Evolutionary conservation across 208 protist genomes (phyloP).

Genomic region (Acanthamoeba sp.): DNA sequence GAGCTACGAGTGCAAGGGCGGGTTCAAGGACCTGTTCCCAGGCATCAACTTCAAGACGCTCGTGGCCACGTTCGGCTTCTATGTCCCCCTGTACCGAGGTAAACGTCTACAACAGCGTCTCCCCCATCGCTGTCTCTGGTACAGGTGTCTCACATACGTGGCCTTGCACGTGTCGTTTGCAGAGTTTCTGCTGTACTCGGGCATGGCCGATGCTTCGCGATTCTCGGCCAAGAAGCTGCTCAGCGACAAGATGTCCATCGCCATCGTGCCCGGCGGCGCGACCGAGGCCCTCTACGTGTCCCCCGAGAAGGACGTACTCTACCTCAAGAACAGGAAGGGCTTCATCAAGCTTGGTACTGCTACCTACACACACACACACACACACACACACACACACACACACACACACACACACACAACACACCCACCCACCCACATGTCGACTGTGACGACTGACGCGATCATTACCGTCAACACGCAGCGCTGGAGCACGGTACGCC

Average conservation of each 20-base stretch:
- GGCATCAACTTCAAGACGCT: conserved; percentile 63
- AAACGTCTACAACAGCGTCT: too few relatives aligned
- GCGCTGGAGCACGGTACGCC: conserved; percentile 27
- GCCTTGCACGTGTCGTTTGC: too few relatives aligned
- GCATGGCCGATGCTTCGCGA: conserved; percentile 31
- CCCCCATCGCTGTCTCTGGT: too few relatives aligned
- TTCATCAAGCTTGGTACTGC: conserved; percentile 45
- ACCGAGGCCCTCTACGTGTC: conserved; percentile 57
- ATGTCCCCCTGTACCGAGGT: conserved; percentile 60
- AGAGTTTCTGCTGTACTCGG: conserved; percentile 64
- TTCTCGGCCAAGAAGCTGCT: conserved; percentile 70
- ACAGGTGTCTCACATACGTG: too few relatives aligned
- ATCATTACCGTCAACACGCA: neutral
- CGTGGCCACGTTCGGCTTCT: conserved; percentile 56
- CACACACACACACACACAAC: neutral
- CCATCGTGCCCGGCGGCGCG: conserved; percentile 65
- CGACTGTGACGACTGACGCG: too few relatives aligned
- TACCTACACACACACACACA: too few relatives aligned
- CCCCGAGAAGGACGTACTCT: conserved; percentile 58
- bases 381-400: neutral
- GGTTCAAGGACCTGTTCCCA: conserved; percentile 63
- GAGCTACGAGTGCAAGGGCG: conserved; percentile 8
- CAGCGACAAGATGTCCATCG: conserved; percentile 24
- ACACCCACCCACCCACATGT: too few relatives aligned
- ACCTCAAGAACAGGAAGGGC: conserved; percentile 63